Conservation (phyloP, 257 asterid genomes). For the Solanum rostratum region DNA sequence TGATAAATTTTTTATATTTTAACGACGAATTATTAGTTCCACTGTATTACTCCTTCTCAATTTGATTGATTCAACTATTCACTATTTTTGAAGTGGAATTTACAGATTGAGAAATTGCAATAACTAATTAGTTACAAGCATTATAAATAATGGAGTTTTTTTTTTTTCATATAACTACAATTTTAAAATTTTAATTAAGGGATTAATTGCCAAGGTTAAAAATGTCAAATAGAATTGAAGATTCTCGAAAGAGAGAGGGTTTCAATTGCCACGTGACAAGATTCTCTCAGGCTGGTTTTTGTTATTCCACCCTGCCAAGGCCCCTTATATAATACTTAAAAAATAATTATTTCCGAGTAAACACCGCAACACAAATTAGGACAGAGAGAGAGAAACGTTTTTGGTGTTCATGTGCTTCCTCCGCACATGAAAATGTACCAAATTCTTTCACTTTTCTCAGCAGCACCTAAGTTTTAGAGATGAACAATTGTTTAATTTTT, state of each 20-base stretch:
- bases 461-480: background rate
- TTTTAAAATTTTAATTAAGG: background rate
- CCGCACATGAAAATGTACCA: background rate
- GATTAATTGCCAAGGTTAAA: background rate
- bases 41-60: no score
- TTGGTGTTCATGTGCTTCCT: background rate
- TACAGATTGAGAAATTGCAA: no score
- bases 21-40: no score
- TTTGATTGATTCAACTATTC: no score
- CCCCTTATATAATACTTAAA: background rate
- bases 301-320: background rate
- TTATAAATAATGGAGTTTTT: no score
- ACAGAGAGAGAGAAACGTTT: background rate
- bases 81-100: no score
- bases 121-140: no score
- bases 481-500: background rate
- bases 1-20: no score
- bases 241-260: background rate
- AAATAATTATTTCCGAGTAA: background rate
- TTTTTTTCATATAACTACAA: no score
- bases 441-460: background rate
- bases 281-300: background rate
- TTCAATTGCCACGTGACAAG: background rate
- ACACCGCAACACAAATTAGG: background rate
- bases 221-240: background rate